Conservation (phyloP, 805 yeast genomes). For the Candida silvicultrix region DNA sequence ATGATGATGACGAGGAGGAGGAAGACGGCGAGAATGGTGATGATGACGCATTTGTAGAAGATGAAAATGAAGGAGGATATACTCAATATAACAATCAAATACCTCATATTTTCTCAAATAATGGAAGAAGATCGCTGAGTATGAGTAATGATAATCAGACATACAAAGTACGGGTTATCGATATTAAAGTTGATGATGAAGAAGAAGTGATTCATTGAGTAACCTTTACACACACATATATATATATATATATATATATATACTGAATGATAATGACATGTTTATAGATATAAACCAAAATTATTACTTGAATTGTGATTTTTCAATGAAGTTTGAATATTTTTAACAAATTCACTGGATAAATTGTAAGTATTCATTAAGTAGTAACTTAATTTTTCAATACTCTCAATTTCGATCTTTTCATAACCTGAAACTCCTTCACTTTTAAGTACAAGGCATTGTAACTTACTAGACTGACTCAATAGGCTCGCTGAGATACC, state of each 20-base stretch:
- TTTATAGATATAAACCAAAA: slow-evolving; percentile 17
- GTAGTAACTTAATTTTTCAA: slow-evolving; percentile 8
- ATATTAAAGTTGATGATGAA: slow-evolving; percentile 15
- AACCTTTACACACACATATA: too few relatives aligned
- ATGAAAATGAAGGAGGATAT: background rate
- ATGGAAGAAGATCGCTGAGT: slow-evolving; percentile 6
- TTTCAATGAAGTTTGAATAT: slow-evolving; percentile 4
- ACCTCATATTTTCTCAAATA: too few relatives aligned
- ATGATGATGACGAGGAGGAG: slow-evolving; percentile 21
- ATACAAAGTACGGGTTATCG: slow-evolving; percentile 17
- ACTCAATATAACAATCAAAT: too few relatives aligned
- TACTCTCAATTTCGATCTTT: slow-evolving; percentile 36
- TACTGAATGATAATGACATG: background rate
- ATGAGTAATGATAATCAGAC: slow-evolving; percentile 12
- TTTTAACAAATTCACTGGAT: slow-evolving; percentile 4
- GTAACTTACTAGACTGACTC: slow-evolving; percentile 19
- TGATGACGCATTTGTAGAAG: background rate
- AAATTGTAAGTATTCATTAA: slow-evolving; percentile 4
- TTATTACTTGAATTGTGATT: slow-evolving; percentile 16
- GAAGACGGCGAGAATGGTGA: background rate
- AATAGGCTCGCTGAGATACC: slow-evolving; percentile 46
- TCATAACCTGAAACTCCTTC: slow-evolving; percentile 62
- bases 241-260: too few relatives aligned
- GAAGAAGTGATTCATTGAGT: slow-evolving; percentile 1
- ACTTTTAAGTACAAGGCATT: slow-evolving; percentile 34